Evolutionary conservation across 345 rosid genomes (phyloP).

Genomic region (Heritiera fomes): DNA sequence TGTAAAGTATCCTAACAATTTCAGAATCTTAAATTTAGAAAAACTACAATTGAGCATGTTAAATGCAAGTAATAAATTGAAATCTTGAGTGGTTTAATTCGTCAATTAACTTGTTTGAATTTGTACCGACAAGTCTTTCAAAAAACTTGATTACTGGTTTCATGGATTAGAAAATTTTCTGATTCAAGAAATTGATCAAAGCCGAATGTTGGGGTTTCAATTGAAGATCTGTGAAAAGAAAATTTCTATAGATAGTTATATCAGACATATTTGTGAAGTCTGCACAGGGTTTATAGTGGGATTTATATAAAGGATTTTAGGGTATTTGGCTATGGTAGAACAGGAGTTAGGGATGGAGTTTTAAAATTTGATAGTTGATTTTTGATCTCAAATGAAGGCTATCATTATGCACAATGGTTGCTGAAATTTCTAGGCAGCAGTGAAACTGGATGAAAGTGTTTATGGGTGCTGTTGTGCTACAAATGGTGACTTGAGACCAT

Average conservation of each 20-base stretch:
- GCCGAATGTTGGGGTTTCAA: neutral
- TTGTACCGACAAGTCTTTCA: neutral
- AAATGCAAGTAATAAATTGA: neutral
- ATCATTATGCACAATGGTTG: neutral
- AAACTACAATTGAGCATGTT: neutral
- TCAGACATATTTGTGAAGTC: neutral
- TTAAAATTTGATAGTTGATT: neutral
- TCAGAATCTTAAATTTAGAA: neutral
- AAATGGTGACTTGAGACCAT: neutral
- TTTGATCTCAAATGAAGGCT: neutral
- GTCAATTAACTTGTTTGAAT: neutral
- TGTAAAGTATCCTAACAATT: neutral
- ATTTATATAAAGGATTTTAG: neutral
- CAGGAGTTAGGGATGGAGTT: neutral
- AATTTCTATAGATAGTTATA: neutral
- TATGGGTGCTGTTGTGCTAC: neutral
- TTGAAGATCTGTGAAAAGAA: neutral
- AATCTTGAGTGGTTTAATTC: neutral
- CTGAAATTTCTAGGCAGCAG: neutral
- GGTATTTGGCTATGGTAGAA: neutral
- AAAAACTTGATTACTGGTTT: neutral
- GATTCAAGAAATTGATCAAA: neutral
- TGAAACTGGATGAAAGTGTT: neutral
- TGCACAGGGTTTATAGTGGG: neutral
- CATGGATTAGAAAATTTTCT: neutral